Evolutionary conservation across 306 rosid genomes (phyloP), one percentile per base, ranked within the genome.

Genomic region (Sophora flavescens): DNA sequence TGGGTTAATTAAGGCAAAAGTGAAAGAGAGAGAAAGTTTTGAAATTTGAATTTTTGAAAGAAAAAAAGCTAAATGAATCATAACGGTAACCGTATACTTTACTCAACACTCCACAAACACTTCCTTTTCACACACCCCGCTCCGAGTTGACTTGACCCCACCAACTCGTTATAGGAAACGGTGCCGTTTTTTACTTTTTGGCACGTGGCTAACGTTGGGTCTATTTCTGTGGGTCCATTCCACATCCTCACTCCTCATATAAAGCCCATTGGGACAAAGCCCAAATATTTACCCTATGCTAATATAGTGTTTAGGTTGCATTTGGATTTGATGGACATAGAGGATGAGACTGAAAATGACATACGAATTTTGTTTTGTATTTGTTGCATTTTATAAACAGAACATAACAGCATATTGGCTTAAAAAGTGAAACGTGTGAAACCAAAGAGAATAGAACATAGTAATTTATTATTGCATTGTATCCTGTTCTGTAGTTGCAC

Each of bases 11-110:
- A 47, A 64, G 63, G 59, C 3, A 39, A 16, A 63, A 72, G 28
- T 1, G 72, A 33, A 54, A 38, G 39, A 30, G 30, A 50, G 36
- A 16, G 18, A 6, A 68, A 77, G 68, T 35, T 88, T 90, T 85
- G 89, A 88, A 90, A 81, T 88, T 88, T 84, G 88, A 86, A 86
- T 51, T 53, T 70, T 44, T 26, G 47, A 47, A 47, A 17, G 63
- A 51, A 64, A 16, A 59, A 56, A 52, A 3, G 22, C 41, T 4
- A 51, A 64, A 53, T 52, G 39, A 63, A n/a, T 8, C 35, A 26
- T 74, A 84, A 80, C 85, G 84, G 85, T 75, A 63, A 75, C 42
- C 50, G 6, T 45, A 41, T 47, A 70, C 59, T 68, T 1, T 36
- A 75, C 66, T 73, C 7, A 65, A 32, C 56, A 50, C 77, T 81